Evolutionary conservation across 192 early-diverging fungal species (phyloP).

Genomic region (Coemansia sp.): DNA sequence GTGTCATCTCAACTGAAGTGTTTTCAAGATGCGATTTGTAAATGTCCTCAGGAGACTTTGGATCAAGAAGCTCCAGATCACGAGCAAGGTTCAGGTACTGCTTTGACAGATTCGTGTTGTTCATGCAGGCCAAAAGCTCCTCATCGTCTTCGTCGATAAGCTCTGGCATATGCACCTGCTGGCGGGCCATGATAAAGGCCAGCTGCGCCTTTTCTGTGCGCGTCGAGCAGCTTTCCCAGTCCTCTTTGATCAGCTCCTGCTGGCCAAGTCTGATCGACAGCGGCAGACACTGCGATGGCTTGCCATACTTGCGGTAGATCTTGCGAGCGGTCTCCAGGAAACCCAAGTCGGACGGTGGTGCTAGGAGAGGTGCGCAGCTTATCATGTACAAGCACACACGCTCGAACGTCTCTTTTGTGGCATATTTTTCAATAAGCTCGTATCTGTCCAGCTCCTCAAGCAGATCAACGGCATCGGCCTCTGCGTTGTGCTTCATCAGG

Average conservation of each 20-base stretch:
- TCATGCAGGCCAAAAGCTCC: conserved; percentile 83
- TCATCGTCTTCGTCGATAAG: conserved; percentile 75
- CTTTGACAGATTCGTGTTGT: conserved; percentile 84
- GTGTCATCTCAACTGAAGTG: conserved; percentile 63
- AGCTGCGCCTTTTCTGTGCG: conserved; percentile 92
- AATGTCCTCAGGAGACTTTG: conserved; percentile 96
- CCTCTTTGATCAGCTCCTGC: conserved; percentile 76
- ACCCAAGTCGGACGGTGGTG: conserved; percentile 83
- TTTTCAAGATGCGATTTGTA: conserved; percentile 98
- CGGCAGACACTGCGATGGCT: conserved; percentile 80
- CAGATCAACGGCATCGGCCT: conserved; percentile 97
- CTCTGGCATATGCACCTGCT: conserved; percentile 77
- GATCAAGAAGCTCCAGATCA: conserved; percentile 92
- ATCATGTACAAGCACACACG: conserved; percentile 96
- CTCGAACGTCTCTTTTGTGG: conserved; percentile 89
- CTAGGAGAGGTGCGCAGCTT: conserved; percentile 88
- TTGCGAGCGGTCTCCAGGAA: conserved; percentile 84
- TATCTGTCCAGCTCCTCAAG: conserved; percentile 86
- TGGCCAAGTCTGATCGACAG: conserved; percentile 86
- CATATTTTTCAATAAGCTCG: conserved; percentile 75
- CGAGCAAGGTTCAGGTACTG: conserved; percentile 86
- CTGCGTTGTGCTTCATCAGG: conserved; percentile 95
- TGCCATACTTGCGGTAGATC: conserved; percentile 84
- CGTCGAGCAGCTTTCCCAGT: conserved; percentile 82
- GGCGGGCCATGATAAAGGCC: conserved; percentile 89